Evolutionary conservation across 805 yeast genomes (phyloP), one percentile per base, ranked within the genome.

Genomic region (Yarrowia bubula): DNA sequence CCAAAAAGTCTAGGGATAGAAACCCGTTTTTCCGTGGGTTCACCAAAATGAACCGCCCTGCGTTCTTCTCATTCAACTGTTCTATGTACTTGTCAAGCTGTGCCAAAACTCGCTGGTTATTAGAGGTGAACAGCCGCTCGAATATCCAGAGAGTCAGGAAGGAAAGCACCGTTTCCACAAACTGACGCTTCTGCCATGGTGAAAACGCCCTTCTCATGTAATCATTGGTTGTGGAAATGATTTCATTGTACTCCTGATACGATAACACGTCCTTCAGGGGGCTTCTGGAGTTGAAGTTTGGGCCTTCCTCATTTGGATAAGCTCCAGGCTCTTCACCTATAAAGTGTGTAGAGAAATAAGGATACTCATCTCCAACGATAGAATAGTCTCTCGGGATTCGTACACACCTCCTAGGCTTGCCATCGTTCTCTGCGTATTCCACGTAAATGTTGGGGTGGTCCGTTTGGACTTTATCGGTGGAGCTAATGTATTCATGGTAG

Each of bases 251-350:
- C 43, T 43, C 42, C 43, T 43, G 64, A 7, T 43, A n/a, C 3
- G 51, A 33, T n/a, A 58, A 17, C 7, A 43, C 10, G 33, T 58
- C 64, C 37, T 43, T 58, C 35, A 58, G 51, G 15, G 61, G 61
- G 47, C 61, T 55, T 11, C 38, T 15, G 15, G 61, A 55, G 61
- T 38, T 13, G 31, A n/a, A 41, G 4, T 17, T 28, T 4, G 61
- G 47, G 18, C 61, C 61, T 22, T 55, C 61, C 31, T 43, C 64
- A n/a, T 15, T 44, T 4, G 51, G 50, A n/a, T 58, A 58, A 22
- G 64, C 51, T 3, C 64, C 64, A 4, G 64, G 64, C 15, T 58
- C 64, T 15, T 58, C 64, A 8, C 64, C 64, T 13, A 58, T 37
- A 13, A 58, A 58, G 14, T 58, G 15, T 13, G 51, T 43, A 10